Evolutionary conservation across 2,329 filamentous ascomycete genomes (phyloP), one percentile per base, ranked within the genome.

Genomic region (Cadophora gregata): DNA sequence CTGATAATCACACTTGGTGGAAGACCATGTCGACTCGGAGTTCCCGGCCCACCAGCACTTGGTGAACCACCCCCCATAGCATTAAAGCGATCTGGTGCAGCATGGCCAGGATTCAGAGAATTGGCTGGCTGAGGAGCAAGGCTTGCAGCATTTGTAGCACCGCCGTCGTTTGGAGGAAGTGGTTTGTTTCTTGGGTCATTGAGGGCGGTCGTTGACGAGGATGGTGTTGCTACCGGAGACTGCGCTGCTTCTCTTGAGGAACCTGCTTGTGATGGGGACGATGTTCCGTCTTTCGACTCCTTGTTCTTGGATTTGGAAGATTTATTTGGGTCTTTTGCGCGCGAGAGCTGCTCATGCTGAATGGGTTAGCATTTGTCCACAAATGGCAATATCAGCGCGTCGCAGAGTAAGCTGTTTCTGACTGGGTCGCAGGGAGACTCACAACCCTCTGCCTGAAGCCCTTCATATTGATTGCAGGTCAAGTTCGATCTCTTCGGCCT

Each of bases 361-460:
- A 78, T 76, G 77, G 74, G 81, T 86, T 82, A 86, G 82, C 79
- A 72, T 70, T 53, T 71, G 67, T 59, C 70, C 67, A 66, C 47
- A 42, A 62, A 55, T 38, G 31, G 36, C 56, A 47, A 72, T 69
- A 68, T 56, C 33, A 64, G 58, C 42, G 33, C 48, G 33, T 56
- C 33, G 59, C 45, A 45, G 33, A 21, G 19, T 58, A 58, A 45
- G 38, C 50, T 45, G 45, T 29, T 59, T 12, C 55, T 48, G 53
- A 63, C 45, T 24, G 19, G 55, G 38, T 63, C 38, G 53, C 38
- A 68, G 71, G 74, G 73, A 72, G 73, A 71, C 92, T 86, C 88
- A 97, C 93, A 86, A 97, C 93, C 91, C 92, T 93, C 86, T 97
- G 93, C 83, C 93, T 92, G 82, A 98, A 97, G 80, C 93, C 92